These are phyloP conservation scores for Clitopilus passeckerianus DNA, from an alignment of 768 basidiomycete genomes.

Conservation along the genomic window DNA sequence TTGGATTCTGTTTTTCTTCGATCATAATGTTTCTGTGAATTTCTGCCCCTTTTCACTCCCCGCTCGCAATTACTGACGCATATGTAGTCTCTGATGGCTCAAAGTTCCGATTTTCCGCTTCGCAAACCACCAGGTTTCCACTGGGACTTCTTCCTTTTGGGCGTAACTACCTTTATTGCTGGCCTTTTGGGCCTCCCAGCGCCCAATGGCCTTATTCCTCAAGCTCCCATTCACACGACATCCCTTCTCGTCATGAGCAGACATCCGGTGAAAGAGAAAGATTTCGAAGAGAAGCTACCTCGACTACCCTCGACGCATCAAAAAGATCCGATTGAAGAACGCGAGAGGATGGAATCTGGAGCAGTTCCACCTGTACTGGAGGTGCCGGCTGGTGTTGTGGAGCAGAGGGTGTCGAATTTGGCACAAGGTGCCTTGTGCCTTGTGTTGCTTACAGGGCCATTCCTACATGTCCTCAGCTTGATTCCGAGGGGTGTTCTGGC, in stretches of 20 bases:
- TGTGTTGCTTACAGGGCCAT: slow-evolving; percentile 75
- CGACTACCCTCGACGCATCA: slow-evolving; percentile 5
- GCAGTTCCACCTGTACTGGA: slow-evolving; percentile 23
- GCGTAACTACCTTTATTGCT: slow-evolving; percentile 84
- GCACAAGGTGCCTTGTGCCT: slow-evolving; percentile 78
- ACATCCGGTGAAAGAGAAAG: slow-evolving; percentile 28
- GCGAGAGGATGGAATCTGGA: slow-evolving; percentile 5
- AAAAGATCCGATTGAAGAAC: slow-evolving; percentile 5
- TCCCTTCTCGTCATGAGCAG: slow-evolving; percentile 70
- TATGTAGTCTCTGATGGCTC: slow-evolving; percentile 83
- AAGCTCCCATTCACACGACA: slow-evolving; percentile 90
- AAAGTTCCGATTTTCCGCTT: slow-evolving; percentile 83
- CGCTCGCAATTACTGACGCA: slow-evolving; percentile 2
- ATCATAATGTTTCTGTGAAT: slow-evolving; percentile 87
- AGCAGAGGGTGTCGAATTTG: slow-evolving; percentile 91
- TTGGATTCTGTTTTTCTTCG: slow-evolving; percentile 93
- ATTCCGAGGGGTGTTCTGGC: slow-evolving; percentile 84
- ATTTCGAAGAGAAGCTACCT: slow-evolving; percentile 23
- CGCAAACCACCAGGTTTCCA: slow-evolving; percentile 88
- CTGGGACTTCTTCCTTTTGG: slow-evolving; percentile 88
- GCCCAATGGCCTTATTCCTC: slow-evolving; percentile 80
- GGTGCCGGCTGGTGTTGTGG: slow-evolving; percentile 72
- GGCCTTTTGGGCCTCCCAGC: slow-evolving; percentile 85
- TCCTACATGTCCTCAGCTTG: slow-evolving; percentile 72
- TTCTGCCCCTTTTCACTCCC: not conserved